A percentile compares a stretch with the other conserved stretches of the same genome.
phyloP scores from a whole-genome alignment of 148 eudicot genomes.

The Arctostaphylos glauca region DNA sequence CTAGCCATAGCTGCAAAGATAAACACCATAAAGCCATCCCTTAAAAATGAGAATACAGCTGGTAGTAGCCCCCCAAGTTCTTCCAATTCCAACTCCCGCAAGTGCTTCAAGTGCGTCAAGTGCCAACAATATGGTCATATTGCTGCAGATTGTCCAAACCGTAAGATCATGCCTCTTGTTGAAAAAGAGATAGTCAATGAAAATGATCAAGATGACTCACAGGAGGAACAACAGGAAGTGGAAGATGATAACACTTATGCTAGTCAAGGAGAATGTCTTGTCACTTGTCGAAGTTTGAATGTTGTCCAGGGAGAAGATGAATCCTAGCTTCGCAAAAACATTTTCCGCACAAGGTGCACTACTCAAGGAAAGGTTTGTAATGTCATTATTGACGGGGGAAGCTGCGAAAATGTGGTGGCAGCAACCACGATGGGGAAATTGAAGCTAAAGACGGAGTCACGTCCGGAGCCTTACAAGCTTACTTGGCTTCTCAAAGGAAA shows the following conservation, averaged over 20 bases:
- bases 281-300: background rate
- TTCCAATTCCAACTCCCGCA: background rate
- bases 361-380: background rate
- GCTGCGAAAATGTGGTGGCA: too few relatives aligned
- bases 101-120: conserved; percentile 6
- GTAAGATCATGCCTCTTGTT: background rate
- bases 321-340: background rate
- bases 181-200: background rate
- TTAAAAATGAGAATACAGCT: background rate
- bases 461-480: too few relatives aligned
- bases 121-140: background rate
- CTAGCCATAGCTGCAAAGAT: background rate
- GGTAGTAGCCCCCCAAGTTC: background rate
- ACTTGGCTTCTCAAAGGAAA: too few relatives aligned
- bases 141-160: background rate
- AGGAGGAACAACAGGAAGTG: background rate
- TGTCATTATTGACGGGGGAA: background rate
- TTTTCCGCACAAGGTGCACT: too few relatives aligned
- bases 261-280: background rate
- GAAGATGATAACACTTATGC: background rate
- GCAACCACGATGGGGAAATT: too few relatives aligned
- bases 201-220: background rate
- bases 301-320: background rate
- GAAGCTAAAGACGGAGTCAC: too few relatives aligned
- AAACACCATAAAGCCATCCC: background rate